Base-by-base conservation (phyloP, 805 yeast species). In the Osmozyma mogii region DNA sequence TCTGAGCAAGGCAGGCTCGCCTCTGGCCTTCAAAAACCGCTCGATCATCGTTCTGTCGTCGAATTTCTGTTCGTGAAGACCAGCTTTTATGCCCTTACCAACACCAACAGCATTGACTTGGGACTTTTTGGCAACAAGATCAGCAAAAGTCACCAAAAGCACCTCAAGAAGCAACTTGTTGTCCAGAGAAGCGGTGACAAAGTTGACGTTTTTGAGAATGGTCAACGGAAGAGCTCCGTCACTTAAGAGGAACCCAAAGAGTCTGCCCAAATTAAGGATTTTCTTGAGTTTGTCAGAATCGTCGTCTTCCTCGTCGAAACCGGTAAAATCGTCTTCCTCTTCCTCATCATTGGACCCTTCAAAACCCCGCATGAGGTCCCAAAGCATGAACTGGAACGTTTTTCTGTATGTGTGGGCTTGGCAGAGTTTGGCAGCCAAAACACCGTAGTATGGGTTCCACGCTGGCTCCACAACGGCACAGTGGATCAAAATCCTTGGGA, bases 371-470 rank as follows among this genome's bases (percentile, higher is more conserved):
- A 88, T 45, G 25, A 76, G 67, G 52, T 92, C 95, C 97, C 97
- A 92, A 23, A 92, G 64, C 44, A 75, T 64, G 50, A 92, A 87
- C 49, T 89, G 96, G 44, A 92, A 80, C 0, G 94, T 75, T 54
- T 88, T 87, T 49, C 83, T 70, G 52, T 82, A 58, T 2, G 76
- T 64, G 43, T 85, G 94, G 14, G 73, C 72, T 17, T 77, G 78
- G 46, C 95, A 82, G 16, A 88, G 56, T 44, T 82, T 83, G 15
- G 68, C 67, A 0, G 94, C 94, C 19, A 92, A 69, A 15, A 82
- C 56, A 0, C 88, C 83, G 53, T 92, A 92, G 52, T 81, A 92
- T 3, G 96, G 96, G 49, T 92, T 92, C 61, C 81, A 88, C 0
- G 72, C 70, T 16, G 79, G 71, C 55, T 92, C 98, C 45, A 79